Conservation (phyloP, 176 grass and related monocot species). For the Puya raimondii region DNA sequence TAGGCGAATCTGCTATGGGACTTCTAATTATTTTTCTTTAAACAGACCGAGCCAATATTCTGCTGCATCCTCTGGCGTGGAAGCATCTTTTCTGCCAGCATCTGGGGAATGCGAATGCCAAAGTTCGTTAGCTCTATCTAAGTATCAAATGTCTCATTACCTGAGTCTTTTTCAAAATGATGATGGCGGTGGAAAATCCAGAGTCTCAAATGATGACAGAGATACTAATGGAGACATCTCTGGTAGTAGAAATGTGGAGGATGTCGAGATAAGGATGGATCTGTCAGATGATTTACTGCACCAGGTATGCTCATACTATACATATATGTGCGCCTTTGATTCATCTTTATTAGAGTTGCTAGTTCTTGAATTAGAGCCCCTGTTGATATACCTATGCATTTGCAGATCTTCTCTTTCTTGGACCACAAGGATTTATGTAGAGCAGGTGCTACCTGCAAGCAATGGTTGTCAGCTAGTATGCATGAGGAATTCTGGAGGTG, state of each 20-base stretch:
- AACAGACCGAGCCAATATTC: constrained; percentile 26
- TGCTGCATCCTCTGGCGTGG: constrained; percentile 5
- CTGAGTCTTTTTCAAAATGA: constrained; percentile 38
- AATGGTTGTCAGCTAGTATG: constrained; percentile 64
- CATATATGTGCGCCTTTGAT: background rate
- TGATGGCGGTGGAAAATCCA: constrained; percentile 23
- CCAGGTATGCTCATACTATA: constrained; percentile 34
- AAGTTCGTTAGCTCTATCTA: constrained; percentile 20
- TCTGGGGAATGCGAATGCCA: constrained; percentile 11
- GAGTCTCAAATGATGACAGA: constrained; percentile 10
- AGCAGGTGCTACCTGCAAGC: constrained; percentile 75
- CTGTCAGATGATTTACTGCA: constrained; percentile 92
- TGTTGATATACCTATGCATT: constrained; percentile 28
- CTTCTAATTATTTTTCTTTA: constrained; percentile 1
- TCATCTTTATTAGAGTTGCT: constrained; percentile 8
- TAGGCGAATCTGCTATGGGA: background rate
- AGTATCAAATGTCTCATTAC: constrained; percentile 40
- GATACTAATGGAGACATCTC: constrained; percentile 27
- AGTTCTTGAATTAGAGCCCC: background rate
- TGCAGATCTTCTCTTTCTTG: constrained; percentile 93
- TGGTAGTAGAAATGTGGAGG: constrained; percentile 39
- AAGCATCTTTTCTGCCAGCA: constrained; percentile 1
- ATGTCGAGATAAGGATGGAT: constrained; percentile 77
- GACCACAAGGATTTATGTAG: constrained; percentile 87
- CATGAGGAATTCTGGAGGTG: constrained; percentile 89